These are phyloP conservation scores for Solanum neorickii DNA, from an alignment of 257 asterid species.

Conservation along the genomic window DNA sequence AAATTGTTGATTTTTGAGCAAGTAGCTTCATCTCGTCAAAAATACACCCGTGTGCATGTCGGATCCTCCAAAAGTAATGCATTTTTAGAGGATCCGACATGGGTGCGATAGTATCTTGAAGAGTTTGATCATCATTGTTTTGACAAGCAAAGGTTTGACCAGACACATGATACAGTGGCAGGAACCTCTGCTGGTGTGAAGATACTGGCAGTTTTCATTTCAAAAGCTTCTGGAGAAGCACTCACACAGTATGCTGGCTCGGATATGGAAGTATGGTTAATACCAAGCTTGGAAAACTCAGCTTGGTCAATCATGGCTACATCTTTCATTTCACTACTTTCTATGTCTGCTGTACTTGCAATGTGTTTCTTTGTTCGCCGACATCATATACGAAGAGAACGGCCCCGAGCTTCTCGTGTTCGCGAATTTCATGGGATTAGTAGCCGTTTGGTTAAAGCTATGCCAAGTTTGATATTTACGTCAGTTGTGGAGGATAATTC, in stretches of 20 bases:
- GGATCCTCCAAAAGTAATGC: background rate
- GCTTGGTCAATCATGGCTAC: conserved; percentile 73
- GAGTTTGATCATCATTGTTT: background rate
- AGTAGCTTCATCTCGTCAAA: background rate
- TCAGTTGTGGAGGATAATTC: conserved; percentile 69
- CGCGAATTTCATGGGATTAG: conserved; percentile 71
- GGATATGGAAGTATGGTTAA: conserved; percentile 43
- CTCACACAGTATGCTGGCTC: conserved; percentile 39
- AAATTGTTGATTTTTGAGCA: background rate
- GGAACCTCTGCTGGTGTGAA: conserved; percentile 51
- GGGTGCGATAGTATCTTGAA: background rate
- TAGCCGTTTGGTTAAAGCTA: conserved; percentile 70
- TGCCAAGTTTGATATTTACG: conserved; percentile 72
- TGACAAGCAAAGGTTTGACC: background rate
- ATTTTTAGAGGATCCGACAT: background rate
- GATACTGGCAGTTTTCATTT: conserved; percentile 65
- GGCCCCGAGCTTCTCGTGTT: conserved; percentile 28
- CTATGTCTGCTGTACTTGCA: conserved; percentile 64
- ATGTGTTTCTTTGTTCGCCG: conserved; percentile 78
- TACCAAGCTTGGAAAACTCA: conserved; percentile 50
- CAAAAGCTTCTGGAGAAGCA: conserved; percentile 45
- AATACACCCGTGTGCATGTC: background rate
- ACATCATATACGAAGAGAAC: conserved; percentile 49
- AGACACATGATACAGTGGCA: conserved; percentile 44
- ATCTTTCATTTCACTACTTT: conserved; percentile 60